Evolutionary conservation across 495 filamentous ascomycete species (phyloP), one percentile per base, ranked within the genome.

Genomic region (Podospora anserina): DNA sequence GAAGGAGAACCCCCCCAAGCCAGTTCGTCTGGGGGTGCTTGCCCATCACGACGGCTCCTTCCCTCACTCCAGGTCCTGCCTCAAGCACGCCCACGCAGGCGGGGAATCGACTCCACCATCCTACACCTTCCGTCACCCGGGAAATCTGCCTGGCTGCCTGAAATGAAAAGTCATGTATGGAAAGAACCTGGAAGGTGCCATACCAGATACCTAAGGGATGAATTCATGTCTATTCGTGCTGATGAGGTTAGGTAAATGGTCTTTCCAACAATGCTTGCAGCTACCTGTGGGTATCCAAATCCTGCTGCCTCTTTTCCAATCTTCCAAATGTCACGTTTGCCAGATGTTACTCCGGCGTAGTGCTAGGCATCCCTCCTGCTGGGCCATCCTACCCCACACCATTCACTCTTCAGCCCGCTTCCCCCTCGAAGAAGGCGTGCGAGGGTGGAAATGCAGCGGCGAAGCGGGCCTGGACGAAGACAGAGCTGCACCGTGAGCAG

Each of bases 381-480:
- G 34, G 5, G 34, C 6, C 11, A 1, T 39, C 34, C 34, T 3
- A 57, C 23, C 23, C 23, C 23, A 23, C 23, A 1, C 26, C 64
- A 13, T 56, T 72, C 77, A 83, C 65, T 81, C 80, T 34, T 82
- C 79, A 23, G 70, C 72, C 30, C 70, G 76, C 73, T 79, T 81
- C 9, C 77, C 78, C 57, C 78, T 75, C 27, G 77, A 74, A 16
- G 77, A 80, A 26, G 79, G 74, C 16, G 81, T 75, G 66, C 89
- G 79, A 23, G 76, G 75, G 59, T 87, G 82, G 74, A 82, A 78
- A 56, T 76, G 73, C 59, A 88, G 82, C 20, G 91, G 91, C 32
- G 90, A 91, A 1, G 84, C 77, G 0, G 91, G 91, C 57, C 90
- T 80, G 11, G 90, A 92, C 0, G 88, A 86, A 4, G 89, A 89